Conservation (phyloP, 2,329 filamentous ascomycete genomes). For the Ascochyta pisi region DNA sequence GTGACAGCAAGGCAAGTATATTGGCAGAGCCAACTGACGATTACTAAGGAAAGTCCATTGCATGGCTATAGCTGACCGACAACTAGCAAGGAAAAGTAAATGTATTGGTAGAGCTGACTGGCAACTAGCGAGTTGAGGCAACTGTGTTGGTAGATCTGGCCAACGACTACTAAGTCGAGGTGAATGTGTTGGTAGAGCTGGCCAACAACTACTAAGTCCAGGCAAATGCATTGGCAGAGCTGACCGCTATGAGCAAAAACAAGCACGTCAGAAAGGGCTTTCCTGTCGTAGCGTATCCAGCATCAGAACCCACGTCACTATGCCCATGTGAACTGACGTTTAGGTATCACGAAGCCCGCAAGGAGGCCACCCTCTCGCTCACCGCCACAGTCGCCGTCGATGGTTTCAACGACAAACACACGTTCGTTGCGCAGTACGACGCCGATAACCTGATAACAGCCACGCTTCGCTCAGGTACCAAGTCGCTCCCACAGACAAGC, state of each 20-base stretch:
- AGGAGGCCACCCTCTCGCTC: neutral
- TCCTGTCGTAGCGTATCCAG: neutral
- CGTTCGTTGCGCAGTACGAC: neutral
- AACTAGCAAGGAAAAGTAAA: no score
- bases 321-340: neutral
- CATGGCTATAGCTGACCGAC: neutral
- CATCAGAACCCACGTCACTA: neutral
- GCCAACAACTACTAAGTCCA: no score
- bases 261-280: neutral
- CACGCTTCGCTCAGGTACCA: no score
- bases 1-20: neutral
- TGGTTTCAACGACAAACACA: neutral
- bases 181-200: neutral
- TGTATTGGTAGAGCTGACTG: neutral
- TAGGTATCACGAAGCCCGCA: neutral
- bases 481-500: no score
- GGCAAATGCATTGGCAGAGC: neutral
- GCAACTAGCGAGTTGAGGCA: no score
- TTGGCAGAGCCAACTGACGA: neutral
- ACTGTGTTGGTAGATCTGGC: neutral
- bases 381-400: neutral
- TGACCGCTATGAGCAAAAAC: neutral
- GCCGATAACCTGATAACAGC: no score
- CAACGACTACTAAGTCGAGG: neutral
- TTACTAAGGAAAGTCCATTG: no score